phyloP scores from a whole-genome alignment of 2,329 filamentous ascomycete species.

The Neophaeococcomyces aloes region DNA sequence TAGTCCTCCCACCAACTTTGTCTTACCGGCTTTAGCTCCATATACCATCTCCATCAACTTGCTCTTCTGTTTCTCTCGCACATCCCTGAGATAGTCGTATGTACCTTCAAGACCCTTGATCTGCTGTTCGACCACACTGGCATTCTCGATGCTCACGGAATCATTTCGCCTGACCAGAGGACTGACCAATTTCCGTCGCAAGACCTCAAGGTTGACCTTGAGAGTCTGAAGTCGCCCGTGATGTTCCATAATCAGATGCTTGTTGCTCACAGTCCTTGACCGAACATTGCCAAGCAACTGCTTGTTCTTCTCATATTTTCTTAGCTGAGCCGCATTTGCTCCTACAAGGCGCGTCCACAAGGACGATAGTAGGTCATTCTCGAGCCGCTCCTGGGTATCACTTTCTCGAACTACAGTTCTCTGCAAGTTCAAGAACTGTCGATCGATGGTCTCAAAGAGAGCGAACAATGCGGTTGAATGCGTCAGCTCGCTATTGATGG shows the following conservation, averaged over 20 bases:
- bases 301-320: conserved; percentile 87
- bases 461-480: conserved; percentile 71
- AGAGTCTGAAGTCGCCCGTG: conserved; percentile 73
- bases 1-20: conserved; percentile 11
- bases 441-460: conserved; percentile 85
- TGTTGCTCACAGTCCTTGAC: conserved; percentile 75
- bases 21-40: conserved; percentile 31
- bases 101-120: conserved; percentile 72
- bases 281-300: conserved; percentile 67
- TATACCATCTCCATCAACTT: conserved; percentile 74
- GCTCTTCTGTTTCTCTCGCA: conserved; percentile 69
- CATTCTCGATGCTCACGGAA: conserved; percentile 29
- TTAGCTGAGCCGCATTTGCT: conserved; percentile 60
- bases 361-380: conserved; percentile 69
- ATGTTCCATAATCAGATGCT: conserved; percentile 74
- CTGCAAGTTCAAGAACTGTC: conserved; percentile 79
- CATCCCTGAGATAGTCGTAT: conserved; percentile 62
- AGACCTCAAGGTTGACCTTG: conserved; percentile 75
- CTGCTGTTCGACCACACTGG: conserved; percentile 65
- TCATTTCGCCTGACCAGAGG: conserved; percentile 66
- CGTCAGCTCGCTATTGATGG: conserved; percentile 72
- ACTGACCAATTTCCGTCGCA: conserved; percentile 71
- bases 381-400: conserved; percentile 65
- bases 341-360: conserved; percentile 82
- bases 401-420: conserved; percentile 76